Evolutionary conservation across 176 grass and related monocot species (phyloP), one percentile per base, ranked within the genome.

Genomic region (Zoysia pacifica): DNA sequence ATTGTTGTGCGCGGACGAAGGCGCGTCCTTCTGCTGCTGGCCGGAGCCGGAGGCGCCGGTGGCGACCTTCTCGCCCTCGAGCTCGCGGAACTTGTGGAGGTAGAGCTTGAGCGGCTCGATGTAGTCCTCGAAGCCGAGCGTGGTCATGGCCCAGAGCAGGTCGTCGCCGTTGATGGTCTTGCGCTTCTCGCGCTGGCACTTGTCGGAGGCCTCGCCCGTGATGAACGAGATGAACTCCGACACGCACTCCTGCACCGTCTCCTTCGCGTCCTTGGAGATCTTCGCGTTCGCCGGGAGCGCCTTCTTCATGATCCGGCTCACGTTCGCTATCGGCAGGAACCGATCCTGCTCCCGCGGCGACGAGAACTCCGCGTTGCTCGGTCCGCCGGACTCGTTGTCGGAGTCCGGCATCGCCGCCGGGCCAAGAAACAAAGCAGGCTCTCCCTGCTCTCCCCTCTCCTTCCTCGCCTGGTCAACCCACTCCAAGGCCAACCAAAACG

Each of bases 111-210:
- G 92, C 49, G 94, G 91, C 63, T 97, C 94, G 72, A 92, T 70
- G 81, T 97, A 97, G 63, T 97, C 94, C 84, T 97, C 91, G 86
- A 97, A 97, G 11, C 94, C 94, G 78, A 97, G 85, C 63, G 91
- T 97, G 66, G 89, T 90, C 91, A 94, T 94, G 79, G 94, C 89
- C 94, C 94, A 97, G 64, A 97, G 91, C 2, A 97, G 89, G 84
- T 97, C 94, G 81, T 97, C 94, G 58, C 94, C 94, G 74, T 97
- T 97, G 70, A 97, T 88, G 69, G 94, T 97, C 94, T 97, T 97
- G 65, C 94, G 78, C 89, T 97, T 97, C 89, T 97, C 94, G 6
- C 94, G 86, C 89, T 94, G 91, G 83, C 94, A 97, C 87, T 94
- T 97, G 83, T 97, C 94, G 82, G 91, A 97, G 54, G 94, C 94